Percentiles rank a stretch among this genome's conserved stretches.
These are phyloP conservation scores for Quercus lobata DNA, from an alignment of 331 rosid genomes.

Conservation along the genomic window DNA sequence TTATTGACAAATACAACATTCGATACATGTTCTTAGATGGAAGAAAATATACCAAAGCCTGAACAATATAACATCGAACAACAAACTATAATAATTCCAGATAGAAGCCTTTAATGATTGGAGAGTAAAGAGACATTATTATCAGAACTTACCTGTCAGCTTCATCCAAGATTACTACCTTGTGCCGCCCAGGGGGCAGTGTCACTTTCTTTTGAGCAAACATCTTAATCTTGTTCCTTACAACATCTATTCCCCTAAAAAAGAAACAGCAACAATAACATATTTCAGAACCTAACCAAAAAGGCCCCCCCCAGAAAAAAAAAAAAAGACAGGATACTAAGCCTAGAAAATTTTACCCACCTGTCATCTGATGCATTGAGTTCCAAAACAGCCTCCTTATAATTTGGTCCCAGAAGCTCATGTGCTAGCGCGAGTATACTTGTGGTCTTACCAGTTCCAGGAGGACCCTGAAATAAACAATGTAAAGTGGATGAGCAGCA, in stretches of 20 bases:
- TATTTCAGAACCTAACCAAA: background rate
- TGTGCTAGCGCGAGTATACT: constrained; percentile 88
- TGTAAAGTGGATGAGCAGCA: constrained; percentile 7
- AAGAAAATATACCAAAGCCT: background rate
- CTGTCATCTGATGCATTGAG: constrained; percentile 96
- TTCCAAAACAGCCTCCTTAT: constrained; percentile 87
- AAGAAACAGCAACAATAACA: background rate
- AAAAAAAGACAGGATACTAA: background rate
- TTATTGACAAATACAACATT: background rate
- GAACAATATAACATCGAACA: background rate
- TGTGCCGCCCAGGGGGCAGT: constrained; percentile 78
- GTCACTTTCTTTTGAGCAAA: constrained; percentile 94
- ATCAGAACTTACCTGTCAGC: constrained; percentile 69
- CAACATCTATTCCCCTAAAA: constrained; percentile 90
- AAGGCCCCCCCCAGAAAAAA: background rate
- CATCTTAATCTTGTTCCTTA: constrained; percentile 96
- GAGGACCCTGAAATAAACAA: constrained; percentile 71
- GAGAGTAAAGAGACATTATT: background rate
- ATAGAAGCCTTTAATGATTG: background rate
- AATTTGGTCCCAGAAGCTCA: constrained; percentile 81
- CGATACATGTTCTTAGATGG: background rate
- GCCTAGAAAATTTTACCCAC: constrained; percentile 25
- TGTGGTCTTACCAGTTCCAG: constrained; percentile 94
- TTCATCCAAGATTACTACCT: constrained; percentile 86
- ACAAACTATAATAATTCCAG: background rate